phyloP scores from a whole-genome alignment of 192 early-diverging fungal species.

The Gonapodya prolifera region DNA sequence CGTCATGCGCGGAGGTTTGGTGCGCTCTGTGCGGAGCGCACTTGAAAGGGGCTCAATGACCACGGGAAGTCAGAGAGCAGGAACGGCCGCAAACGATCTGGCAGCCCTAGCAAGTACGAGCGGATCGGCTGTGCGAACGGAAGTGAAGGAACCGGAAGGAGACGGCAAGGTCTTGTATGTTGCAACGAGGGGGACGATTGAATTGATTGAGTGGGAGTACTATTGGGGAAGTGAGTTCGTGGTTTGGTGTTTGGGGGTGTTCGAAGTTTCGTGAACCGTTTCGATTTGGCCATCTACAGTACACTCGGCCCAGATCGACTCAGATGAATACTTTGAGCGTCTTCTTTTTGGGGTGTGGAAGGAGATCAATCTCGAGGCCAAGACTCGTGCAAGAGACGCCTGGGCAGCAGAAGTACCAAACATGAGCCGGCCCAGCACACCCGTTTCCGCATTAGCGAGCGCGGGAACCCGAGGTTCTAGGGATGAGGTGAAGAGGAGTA shows the following conservation, averaged over 20 bases:
- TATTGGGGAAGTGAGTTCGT: slow-evolving; percentile 6
- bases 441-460: too few relatives aligned
- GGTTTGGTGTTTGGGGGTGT: not conserved
- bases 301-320: slow-evolving; percentile 4
- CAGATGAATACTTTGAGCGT: slow-evolving; percentile 13
- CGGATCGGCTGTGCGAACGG: not conserved
- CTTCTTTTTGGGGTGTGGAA: slow-evolving; percentile 12
- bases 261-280: too few relatives aligned
- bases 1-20: not conserved
- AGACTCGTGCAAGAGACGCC: not conserved
- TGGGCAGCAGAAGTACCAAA: too few relatives aligned
- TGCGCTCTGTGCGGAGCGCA: not conserved
- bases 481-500: not conserved
- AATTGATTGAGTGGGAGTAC: slow-evolving; percentile 17
- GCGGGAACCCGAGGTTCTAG: not conserved
- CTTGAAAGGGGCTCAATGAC: not conserved
- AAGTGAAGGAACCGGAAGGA: too few relatives aligned
- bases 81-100: not conserved
- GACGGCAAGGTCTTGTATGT: not conserved
- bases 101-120: not conserved
- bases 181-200: slow-evolving; percentile 3
- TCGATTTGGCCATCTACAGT: too few relatives aligned
- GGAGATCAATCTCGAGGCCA: not conserved
- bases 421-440: too few relatives aligned
- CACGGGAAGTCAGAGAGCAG: not conserved